Evolutionary conservation across 176 grass and related monocot species (phyloP).

Genomic region (maize (Zea mays)): Zm-B73-REFERENCE-NAM-5.0 NC_050096.1:193836501-193837000

Average conservation of each 20-base stretch:
- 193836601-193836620: constrained; percentile 97
- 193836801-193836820: constrained; percentile 30
- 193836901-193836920: background rate
- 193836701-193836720: constrained; percentile 59
- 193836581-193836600: constrained; percentile 81
- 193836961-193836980: constrained; percentile 38
- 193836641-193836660: background rate
- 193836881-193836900: background rate
- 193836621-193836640: constrained; percentile 62
- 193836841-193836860: background rate
- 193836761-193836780: constrained; percentile 88
- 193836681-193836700: background rate
- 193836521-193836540: background rate
- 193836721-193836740: constrained; percentile 99
- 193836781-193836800: constrained; percentile 92
- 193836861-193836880: constrained; percentile 3
- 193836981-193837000: constrained; percentile 48
- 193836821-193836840: constrained; percentile 27
- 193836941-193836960: constrained; percentile 26
- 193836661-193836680: constrained; percentile 16
- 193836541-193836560: constrained; percentile 14
- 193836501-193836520: background rate
- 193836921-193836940: background rate
- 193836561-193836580: constrained; percentile 76
- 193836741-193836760: constrained; percentile 68